Base-by-base conservation (phyloP, 106 monocot species). In the Hemerocallis citrina region DNA sequence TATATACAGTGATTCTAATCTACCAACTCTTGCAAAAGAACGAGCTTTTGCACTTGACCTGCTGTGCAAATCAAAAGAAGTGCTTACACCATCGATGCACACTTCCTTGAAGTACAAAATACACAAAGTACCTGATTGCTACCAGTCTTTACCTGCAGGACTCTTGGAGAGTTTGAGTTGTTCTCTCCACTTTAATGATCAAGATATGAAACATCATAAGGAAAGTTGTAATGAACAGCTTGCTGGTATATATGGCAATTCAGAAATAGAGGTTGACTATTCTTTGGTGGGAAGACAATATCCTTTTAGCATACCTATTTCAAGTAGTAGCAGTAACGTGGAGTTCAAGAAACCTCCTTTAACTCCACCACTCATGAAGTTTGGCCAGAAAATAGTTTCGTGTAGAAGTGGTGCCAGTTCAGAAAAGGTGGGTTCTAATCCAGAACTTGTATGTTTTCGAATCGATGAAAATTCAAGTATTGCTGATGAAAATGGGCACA, bases 381-480 rank as follows among this genome's bases (percentile, higher is more conserved):
- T 73, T 32, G 34, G 34, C 24, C 69, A 65, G 42, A 77, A 48
- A 56, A 47, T 46, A 13, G 17, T 41, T 19, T 66, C 67, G 3
- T 57, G 49, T 4, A 80, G 60, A 76, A 66, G 63, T 32, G 57
- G 64, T 68, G 48, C 39, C n/a, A 74, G 78, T 65, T 84, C 72
- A 61, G 81, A 59, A 8, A 66, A 49, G 39, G 16, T 65, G 19
- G 57, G 43, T 46, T 74, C 72, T 42, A 83, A 70, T 30, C 78
- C 85, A 38, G 86, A 77, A 40, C 79, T 79, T 33, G 41, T 60
- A 40, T 93, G 93, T 57, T 93, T 88, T 67, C 65, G 81, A 23
- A 93, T 93, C 69, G 88, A 93, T 61, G 93, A 88, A 77, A 73
- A 85, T 70, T 63, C 67, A 20, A 63, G 59, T 44, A 80, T 68